A percentile compares a stretch with the other conserved stretches of the same genome.
Evolutionary conservation across 768 basidiomycete genomes (phyloP).

Genomic region (Cyathus striatus): DNA sequence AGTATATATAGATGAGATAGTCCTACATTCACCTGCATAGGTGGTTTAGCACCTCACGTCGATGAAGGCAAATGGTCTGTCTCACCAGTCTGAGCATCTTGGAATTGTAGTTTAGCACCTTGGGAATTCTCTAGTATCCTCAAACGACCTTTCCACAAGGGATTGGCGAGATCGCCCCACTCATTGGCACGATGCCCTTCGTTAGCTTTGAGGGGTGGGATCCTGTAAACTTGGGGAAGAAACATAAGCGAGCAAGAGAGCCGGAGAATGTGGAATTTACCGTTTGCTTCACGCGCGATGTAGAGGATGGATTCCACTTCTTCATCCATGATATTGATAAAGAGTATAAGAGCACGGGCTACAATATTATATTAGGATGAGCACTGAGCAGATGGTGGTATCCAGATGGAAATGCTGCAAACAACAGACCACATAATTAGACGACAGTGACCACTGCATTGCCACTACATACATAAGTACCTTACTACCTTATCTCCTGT

Average conservation of each 20-base stretch:
- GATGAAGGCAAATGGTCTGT: too few species aligned
- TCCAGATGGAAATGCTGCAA: too few species aligned
- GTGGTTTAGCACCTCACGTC: background rate
- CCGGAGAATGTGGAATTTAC: slow-evolving; percentile 30
- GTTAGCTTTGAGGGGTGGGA: slow-evolving; percentile 80
- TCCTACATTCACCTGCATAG: slow-evolving; percentile 61
- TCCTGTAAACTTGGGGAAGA: slow-evolving; percentile 72
- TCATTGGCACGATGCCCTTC: slow-evolving; percentile 90
- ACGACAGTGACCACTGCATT: too few species aligned
- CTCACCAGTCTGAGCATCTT: slow-evolving; percentile 74
- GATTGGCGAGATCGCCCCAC: slow-evolving; percentile 82
- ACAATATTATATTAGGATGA: background rate
- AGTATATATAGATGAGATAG: slow-evolving; percentile 1
- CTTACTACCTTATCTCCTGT: too few species aligned
- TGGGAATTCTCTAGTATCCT: slow-evolving; percentile 76
- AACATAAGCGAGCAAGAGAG: background rate
- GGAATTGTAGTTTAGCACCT: slow-evolving; percentile 68
- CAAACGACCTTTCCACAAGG: slow-evolving; percentile 90
- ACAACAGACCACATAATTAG: too few species aligned
- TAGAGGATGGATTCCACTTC: slow-evolving; percentile 89
- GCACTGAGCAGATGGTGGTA: background rate
- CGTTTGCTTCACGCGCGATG: slow-evolving; percentile 87
- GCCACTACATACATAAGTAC: too few species aligned
- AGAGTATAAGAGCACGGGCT: background rate
- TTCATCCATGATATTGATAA: slow-evolving; percentile 49